A percentile compares a stretch with the other conserved stretches of the same genome.
These are phyloP conservation scores for Tuber brumale DNA, from an alignment of 495 filamentous ascomycete species.

Conservation along the genomic window DNA sequence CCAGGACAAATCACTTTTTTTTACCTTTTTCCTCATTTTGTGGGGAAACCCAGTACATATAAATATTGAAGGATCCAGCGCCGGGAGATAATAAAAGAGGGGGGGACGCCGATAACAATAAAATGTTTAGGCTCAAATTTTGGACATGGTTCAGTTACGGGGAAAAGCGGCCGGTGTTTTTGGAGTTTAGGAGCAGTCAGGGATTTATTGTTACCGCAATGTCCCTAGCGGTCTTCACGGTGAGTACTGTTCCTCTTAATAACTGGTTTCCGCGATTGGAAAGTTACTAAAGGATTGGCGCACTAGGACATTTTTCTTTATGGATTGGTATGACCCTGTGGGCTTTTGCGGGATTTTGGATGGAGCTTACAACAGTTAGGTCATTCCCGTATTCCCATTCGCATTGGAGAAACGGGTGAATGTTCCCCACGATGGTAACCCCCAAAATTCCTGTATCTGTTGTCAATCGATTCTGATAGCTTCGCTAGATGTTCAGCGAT, in stretches of 20 bases:
- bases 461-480: not conserved
- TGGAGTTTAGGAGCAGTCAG: conserved; percentile 42
- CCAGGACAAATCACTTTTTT: not conserved
- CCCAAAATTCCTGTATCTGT: conserved; percentile 23
- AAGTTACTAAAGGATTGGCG: conserved; percentile 17
- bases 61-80: not conserved
- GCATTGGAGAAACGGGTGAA: conserved; percentile 57
- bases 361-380: conserved; percentile 42
- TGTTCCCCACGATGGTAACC: conserved; percentile 50
- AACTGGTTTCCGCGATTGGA: conserved; percentile 1
- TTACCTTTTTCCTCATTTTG: not conserved
- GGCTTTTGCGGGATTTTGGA: not conserved
- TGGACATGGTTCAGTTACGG: conserved; percentile 36
- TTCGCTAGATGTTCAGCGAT: conserved; percentile 41
- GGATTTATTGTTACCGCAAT: conserved; percentile 51
- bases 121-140: not conserved
- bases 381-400: conserved; percentile 82
- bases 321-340: conserved; percentile 50
- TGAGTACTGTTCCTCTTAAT: conserved; percentile 34
- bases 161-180: conserved; percentile 36
- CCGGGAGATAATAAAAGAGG: not conserved
- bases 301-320: conserved; percentile 71
- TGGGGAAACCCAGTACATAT: not conserved
- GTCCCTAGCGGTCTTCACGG: conserved; percentile 52
- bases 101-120: not conserved